Base-by-base conservation (phyloP, 1,284 basidiomycete genomes). In the Ceratobasidium theobromae region DNA sequence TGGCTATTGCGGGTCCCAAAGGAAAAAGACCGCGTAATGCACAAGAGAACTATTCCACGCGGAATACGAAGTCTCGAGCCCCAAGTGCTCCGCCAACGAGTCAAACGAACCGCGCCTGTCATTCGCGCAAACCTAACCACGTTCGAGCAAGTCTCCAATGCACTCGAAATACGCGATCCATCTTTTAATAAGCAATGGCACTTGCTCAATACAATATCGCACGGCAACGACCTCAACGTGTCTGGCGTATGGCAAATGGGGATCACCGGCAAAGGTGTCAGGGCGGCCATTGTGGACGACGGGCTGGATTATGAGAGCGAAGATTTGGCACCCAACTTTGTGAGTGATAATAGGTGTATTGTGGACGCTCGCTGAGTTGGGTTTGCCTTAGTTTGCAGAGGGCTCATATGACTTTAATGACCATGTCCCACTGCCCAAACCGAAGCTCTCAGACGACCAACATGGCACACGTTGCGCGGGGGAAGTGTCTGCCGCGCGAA, bases 401-500 rank as follows among this genome's bases (percentile, higher is more conserved):
- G 89, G 95, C 66, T 98, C 95, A 0, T 94, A 95, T 76, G 96
- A 99, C 77, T 99, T 95, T 77, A 99, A 99, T 76, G 93, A 97
- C 73, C 94, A 99, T 75, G 86, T 86, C 35, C 81, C 86, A 8
- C 80, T 98, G 9, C 97, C 97, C 3, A 89, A 88, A 45, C 97
- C 97, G 0, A 84, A 89, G 57, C 85, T 97, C 51, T 83, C 82
- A 25, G 95, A 99, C 72, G 97, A 99, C 73, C 92, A 93, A 75
- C 97, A 99, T 75, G 97, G 97, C 16, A 99, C 97, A 0, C 89
- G 97, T 1, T 99, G 97, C 75, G 96, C 96, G 0, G 97, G 97
- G 32, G 97, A 99, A 77, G 88, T 99, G 64, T 95, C 93, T n/a
- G 97, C 97, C 0, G 86, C 84, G n/a, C 94, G 91, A 76, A 99